phyloP scores from a whole-genome alignment of 805 yeast species.

The Wickerhamomyces chaumierensis region DNA sequence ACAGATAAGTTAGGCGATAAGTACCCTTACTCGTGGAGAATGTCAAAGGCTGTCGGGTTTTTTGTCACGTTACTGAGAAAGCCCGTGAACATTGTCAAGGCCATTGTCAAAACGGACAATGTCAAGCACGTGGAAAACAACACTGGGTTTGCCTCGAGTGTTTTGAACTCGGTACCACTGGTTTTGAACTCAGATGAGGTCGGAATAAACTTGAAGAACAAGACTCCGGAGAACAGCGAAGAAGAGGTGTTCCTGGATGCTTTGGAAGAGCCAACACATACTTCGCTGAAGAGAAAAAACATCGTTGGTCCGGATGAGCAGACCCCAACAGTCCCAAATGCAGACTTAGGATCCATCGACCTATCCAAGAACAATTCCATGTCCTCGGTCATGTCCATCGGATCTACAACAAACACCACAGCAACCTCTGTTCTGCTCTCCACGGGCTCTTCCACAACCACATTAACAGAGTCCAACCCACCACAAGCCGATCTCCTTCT shows the following conservation, averaged over 20 bases:
- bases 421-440: background rate
- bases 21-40: constrained; percentile 60
- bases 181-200: constrained; percentile 14
- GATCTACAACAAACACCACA: background rate
- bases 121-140: constrained; percentile 12
- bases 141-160: constrained; percentile 12
- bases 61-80: constrained; percentile 27
- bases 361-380: background rate
- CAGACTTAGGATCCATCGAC: no score
- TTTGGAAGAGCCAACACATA: background rate
- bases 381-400: background rate
- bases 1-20: constrained; percentile 38
- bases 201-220: constrained; percentile 1
- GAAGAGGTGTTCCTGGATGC: background rate
- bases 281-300: background rate
- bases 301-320: no score
- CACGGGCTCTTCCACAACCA: background rate
- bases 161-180: constrained; percentile 17
- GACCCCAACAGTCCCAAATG: no score
- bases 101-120: constrained; percentile 14
- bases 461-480: background rate
- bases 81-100: constrained; percentile 17
- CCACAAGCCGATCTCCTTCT: background rate
- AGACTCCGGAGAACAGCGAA: background rate
- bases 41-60: constrained; percentile 43